A percentile compares a stretch with the other conserved stretches of the same genome.
Conservation (phyloP, 2,329 filamentous ascomycete genomes). For the Daldinia eschscholtzii region DNA sequence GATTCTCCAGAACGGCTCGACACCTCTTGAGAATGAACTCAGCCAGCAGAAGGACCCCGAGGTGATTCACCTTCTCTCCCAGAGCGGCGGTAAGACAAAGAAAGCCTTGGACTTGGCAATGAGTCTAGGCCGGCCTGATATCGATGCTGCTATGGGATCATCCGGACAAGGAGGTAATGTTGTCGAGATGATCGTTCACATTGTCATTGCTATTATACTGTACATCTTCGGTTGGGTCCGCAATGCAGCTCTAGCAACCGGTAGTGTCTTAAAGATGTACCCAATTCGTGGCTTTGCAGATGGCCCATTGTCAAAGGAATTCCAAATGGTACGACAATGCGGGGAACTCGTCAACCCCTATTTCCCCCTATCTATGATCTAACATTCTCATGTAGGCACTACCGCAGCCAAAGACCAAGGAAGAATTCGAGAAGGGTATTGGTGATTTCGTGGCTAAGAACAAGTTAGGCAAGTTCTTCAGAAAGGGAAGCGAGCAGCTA, state of each 20-base stretch:
- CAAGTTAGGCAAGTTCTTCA: conserved; percentile 34
- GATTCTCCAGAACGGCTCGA: conserved; percentile 24
- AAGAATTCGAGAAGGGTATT: conserved; percentile 33
- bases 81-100: conserved; percentile 25
- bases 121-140: conserved; percentile 15
- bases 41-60: conserved; percentile 26
- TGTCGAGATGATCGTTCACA: conserved; percentile 5
- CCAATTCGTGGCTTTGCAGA: conserved; percentile 23
- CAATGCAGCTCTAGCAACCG: conserved; percentile 9
- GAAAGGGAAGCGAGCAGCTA: conserved; percentile 15
- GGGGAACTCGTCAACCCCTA: neutral
- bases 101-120: conserved; percentile 10
- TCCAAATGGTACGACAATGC: conserved; percentile 16
- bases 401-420: conserved; percentile 25
- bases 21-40: conserved; percentile 36
- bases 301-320: conserved; percentile 1
- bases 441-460: conserved; percentile 30
- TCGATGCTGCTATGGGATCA: conserved; percentile 27
- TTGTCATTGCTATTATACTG: conserved; percentile 29
- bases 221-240: conserved; percentile 35
- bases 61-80: conserved; percentile 30
- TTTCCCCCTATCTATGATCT: neutral
- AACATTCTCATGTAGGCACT: conserved; percentile 19
- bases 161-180: conserved; percentile 1
- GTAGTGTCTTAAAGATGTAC: conserved; percentile 27